phyloP scores from a whole-genome alignment of 73 alveolate species.

The Tetrahymena malaccensis region DNA sequence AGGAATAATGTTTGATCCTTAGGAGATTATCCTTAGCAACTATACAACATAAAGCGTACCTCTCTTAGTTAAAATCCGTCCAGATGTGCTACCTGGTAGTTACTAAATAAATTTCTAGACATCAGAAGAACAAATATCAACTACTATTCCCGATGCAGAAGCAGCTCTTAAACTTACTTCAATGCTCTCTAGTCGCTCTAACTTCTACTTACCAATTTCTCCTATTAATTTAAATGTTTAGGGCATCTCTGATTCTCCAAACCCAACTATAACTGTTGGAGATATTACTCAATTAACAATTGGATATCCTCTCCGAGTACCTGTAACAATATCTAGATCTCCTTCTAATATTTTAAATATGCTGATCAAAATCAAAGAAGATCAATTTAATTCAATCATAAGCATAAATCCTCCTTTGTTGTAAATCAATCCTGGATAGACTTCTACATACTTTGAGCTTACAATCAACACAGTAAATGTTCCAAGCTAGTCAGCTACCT shows the following conservation, averaged over 20 bases:
- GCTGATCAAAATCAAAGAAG: background rate
- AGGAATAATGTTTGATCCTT: background rate
- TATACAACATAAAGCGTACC: background rate
- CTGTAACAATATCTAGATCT: background rate
- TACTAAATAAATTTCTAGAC: background rate
- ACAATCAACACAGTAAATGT: background rate
- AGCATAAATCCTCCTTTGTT: background rate
- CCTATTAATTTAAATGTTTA: background rate
- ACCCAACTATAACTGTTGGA: background rate
- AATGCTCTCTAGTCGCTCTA: background rate
- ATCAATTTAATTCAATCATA: background rate
- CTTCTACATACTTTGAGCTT: background rate
- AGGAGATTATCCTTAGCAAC: background rate
- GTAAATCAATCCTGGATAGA: background rate
- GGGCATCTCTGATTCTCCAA: background rate
- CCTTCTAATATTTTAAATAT: background rate
- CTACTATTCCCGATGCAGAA: background rate
- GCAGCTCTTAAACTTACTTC: background rate
- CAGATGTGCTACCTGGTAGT: background rate
- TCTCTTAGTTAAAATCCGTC: background rate
- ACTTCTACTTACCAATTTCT: background rate
- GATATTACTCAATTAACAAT: background rate
- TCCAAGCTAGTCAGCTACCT: background rate
- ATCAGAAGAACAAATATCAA: background rate
- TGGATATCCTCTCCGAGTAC: background rate